A percentile compares a stretch with the other conserved stretches of the same genome.
Evolutionary conservation across 2,329 filamentous ascomycete species (phyloP).

Genomic region (Fusarium stilboides): DNA sequence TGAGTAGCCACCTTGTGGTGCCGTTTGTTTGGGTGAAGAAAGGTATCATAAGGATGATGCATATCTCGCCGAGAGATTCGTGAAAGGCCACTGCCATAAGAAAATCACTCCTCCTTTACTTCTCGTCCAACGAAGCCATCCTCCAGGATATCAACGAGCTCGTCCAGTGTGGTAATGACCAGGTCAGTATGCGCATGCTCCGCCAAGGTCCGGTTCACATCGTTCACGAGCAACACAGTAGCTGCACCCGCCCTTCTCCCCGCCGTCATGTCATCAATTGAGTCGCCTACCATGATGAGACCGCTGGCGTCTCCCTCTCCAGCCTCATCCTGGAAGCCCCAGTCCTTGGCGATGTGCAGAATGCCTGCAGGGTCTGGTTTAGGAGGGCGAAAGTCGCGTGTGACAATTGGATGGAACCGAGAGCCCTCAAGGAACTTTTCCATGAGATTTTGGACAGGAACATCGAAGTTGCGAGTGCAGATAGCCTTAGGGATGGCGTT

Average conservation of each 20-base stretch:
- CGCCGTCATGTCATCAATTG: constrained; percentile 93
- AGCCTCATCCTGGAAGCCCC: constrained; percentile 69
- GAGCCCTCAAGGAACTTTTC: constrained; percentile 79
- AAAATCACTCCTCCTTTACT: constrained; percentile 29
- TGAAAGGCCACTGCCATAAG: not conserved
- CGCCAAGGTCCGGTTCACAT: constrained; percentile 80
- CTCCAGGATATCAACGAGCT: constrained; percentile 82
- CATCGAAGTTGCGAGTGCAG: constrained; percentile 94
- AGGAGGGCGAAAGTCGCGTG: constrained; percentile 84
- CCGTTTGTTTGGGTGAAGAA: constrained; percentile 11
- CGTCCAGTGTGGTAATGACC: constrained; percentile 79
- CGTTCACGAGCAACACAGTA: constrained; percentile 89
- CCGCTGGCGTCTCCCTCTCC: constrained; percentile 60
- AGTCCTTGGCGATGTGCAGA: constrained; percentile 83
- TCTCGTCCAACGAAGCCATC: constrained; percentile 76
- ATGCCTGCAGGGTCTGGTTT: constrained; percentile 93
- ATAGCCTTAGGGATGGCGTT: constrained; percentile 82
- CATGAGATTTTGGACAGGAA: constrained; percentile 82
- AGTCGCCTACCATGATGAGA: constrained; percentile 81
- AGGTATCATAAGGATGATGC: not conserved
- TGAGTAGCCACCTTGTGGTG: constrained; percentile 20
- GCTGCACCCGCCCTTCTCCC: constrained; percentile 87
- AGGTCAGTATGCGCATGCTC: constrained; percentile 84
- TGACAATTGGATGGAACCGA: constrained; percentile 84
- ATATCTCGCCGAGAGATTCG: not conserved